Percentiles rank a stretch among this genome's conserved stretches.
These are phyloP conservation scores for Nakazawaea ambrosiae DNA, from an alignment of 805 yeast species.

Conservation along the genomic window DNA sequence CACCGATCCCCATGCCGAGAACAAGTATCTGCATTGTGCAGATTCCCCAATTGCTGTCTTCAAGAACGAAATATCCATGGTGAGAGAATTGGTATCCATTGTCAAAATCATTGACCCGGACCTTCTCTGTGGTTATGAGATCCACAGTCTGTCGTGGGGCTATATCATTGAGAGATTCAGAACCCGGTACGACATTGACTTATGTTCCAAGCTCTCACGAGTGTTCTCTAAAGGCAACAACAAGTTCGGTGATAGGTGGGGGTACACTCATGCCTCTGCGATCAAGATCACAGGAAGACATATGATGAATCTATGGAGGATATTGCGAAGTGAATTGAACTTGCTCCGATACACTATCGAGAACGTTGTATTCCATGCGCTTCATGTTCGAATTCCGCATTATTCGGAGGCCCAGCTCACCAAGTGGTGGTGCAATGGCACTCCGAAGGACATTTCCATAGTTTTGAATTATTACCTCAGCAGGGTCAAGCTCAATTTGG, in stretches of 20 bases:
- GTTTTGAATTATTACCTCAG: constrained; percentile 40
- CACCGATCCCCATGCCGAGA: constrained; percentile 7
- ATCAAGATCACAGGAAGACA: constrained; percentile 75
- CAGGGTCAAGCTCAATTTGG: constrained; percentile 35
- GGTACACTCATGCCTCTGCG: constrained; percentile 69
- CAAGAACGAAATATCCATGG: constrained; percentile 50
- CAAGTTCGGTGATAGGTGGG: constrained; percentile 68
- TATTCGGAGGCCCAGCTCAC: constrained; percentile 45
- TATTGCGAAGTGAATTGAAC: constrained; percentile 53
- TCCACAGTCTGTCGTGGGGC: constrained; percentile 84
- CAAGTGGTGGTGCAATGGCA: constrained; percentile 28
- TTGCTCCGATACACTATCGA: constrained; percentile 70
- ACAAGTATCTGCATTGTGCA: constrained; percentile 12
- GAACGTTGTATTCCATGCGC: constrained; percentile 59
- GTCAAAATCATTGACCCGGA: constrained; percentile 78
- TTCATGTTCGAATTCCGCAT: constrained; percentile 65
- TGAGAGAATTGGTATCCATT: constrained; percentile 45
- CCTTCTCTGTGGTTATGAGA: constrained; percentile 78
- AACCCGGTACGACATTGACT: constrained; percentile 37
- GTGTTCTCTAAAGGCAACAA: constrained; percentile 40
- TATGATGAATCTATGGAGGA: constrained; percentile 79
- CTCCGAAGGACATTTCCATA: constrained; percentile 20
- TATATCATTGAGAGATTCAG: constrained; percentile 64
- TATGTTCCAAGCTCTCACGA: constrained; percentile 57
- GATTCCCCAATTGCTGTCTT: constrained; percentile 31